Evolutionary conservation across 352 stramenopile species (phyloP).

Genomic region (Peronospora destructor): DNA sequence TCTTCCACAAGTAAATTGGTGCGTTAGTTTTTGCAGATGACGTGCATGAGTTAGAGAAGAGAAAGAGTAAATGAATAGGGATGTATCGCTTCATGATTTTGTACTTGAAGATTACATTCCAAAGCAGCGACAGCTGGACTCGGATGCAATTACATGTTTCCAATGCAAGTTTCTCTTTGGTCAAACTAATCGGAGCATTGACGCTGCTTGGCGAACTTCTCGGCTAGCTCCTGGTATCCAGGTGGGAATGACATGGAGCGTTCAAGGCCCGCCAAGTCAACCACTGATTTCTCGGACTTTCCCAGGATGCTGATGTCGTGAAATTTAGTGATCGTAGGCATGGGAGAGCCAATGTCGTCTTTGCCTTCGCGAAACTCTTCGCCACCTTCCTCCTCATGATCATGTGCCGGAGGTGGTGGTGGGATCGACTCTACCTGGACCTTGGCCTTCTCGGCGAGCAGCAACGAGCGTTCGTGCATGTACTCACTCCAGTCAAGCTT

Average conservation of each 20-base stretch:
- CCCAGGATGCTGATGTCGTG: constrained; percentile 76
- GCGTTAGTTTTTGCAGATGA: constrained; percentile 18
- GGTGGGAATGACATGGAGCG: constrained; percentile 74
- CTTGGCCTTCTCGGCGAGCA: constrained; percentile 32
- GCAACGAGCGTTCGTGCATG: constrained; percentile 63
- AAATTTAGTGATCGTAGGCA: constrained; percentile 65
- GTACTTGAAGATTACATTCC: background rate
- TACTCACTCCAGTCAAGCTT: constrained; percentile 81
- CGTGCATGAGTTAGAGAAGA: constrained; percentile 26
- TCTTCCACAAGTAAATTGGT: constrained; percentile 69
- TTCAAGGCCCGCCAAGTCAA: constrained; percentile 53
- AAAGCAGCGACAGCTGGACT: constrained; percentile 8
- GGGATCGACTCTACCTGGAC: constrained; percentile 14
- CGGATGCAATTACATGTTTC: constrained; percentile 1
- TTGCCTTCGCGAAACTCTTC: constrained; percentile 26
- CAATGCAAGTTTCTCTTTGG: constrained; percentile 3
- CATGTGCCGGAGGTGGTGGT: constrained; percentile 13
- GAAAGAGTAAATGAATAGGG: constrained; percentile 16
- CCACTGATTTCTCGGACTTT: constrained; percentile 67
- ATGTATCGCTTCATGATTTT: constrained; percentile 25
- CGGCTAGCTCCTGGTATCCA: constrained; percentile 56
- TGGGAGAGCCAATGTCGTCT: constrained; percentile 22
- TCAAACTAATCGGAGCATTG: constrained; percentile 20
- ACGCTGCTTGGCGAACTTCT: constrained; percentile 25
- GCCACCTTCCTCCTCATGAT: constrained; percentile 15